Conservation (phyloP, 331 rosid species). For the Prunus yedoensis region DNA sequence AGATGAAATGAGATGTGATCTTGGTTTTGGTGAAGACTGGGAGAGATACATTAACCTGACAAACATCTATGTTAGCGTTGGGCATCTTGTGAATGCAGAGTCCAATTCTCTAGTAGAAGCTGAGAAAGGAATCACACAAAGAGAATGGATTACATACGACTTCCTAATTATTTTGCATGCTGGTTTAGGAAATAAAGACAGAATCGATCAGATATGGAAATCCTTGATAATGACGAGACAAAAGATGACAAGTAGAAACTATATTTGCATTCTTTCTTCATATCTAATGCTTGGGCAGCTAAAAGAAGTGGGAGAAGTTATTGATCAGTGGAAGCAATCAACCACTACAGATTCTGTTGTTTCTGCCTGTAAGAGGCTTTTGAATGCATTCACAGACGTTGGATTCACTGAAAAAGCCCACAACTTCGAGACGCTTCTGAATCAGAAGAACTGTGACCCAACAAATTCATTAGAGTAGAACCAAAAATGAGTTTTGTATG, state of each 20-base stretch:
- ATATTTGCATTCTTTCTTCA: slow-evolving; percentile 65
- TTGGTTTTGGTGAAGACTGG: slow-evolving; percentile 68
- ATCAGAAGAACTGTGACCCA: slow-evolving; percentile 52
- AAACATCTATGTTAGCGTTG: slow-evolving; percentile 48
- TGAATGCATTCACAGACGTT: slow-evolving; percentile 54
- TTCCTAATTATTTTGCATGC: slow-evolving; percentile 75
- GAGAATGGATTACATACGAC: slow-evolving; percentile 91
- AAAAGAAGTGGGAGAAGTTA: slow-evolving; percentile 66
- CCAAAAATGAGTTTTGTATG: not conserved
- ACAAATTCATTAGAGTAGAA: slow-evolving; percentile 9
- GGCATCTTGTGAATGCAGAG: slow-evolving; percentile 52
- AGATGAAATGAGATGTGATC: slow-evolving; percentile 61
- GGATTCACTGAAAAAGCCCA: slow-evolving; percentile 52
- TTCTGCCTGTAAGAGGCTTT: slow-evolving; percentile 52
- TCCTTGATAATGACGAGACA: slow-evolving; percentile 73
- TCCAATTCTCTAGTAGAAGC: slow-evolving; percentile 59
- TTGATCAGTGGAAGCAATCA: slow-evolving; percentile 87
- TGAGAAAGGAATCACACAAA: slow-evolving; percentile 61
- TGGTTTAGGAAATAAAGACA: slow-evolving; percentile 70
- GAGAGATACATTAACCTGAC: slow-evolving; percentile 61
- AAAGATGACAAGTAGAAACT: slow-evolving; percentile 78
- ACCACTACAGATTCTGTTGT: slow-evolving; percentile 52
- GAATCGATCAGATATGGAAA: slow-evolving; percentile 83
- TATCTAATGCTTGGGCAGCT: slow-evolving; percentile 71
- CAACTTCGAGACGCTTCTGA: slow-evolving; percentile 47